Conservation (phyloP, 192 early-diverging fungal species). For the Paraglomus occultum region DNA sequence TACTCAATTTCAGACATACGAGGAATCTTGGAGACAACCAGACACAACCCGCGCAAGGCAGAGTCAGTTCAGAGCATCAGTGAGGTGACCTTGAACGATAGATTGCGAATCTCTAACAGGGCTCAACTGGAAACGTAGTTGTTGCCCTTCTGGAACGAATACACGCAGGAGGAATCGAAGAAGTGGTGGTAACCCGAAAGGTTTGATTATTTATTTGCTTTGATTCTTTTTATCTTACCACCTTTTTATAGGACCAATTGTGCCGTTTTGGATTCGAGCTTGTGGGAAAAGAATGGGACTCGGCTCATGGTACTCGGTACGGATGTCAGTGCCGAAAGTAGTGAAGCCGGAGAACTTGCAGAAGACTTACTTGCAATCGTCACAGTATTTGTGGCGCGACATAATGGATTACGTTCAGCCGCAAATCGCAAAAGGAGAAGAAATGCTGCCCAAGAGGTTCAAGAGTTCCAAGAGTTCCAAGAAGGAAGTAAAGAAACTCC, state of each 20-base stretch:
- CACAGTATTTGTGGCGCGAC: constrained; percentile 1
- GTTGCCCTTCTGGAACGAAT: not conserved
- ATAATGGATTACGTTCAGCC: not conserved
- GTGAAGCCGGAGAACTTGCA: not conserved
- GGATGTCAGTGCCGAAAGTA: not conserved
- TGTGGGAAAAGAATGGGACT: not conserved
- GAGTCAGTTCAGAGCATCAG: too few relatives aligned
- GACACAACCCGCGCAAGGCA: too few relatives aligned
- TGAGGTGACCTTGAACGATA: too few relatives aligned
- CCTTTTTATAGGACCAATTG: not conserved
- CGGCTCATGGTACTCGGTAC: constrained; percentile 6
- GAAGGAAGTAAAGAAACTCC: too few relatives aligned
- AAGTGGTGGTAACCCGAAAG: too few relatives aligned
- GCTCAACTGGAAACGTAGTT: too few relatives aligned
- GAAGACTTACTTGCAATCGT: constrained; percentile 7
- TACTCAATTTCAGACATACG: too few relatives aligned
- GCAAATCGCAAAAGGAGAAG: not conserved
- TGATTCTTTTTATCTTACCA: too few relatives aligned
- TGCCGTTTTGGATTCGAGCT: constrained; percentile 4
- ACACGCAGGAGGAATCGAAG: not conserved
- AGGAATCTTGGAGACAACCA: too few relatives aligned
- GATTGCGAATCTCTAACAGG: too few relatives aligned
- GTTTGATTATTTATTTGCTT: too few relatives aligned
- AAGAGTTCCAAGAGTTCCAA: constrained; percentile 2
- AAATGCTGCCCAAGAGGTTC: constrained; percentile 1